Evolutionary conservation across 345 rosid genomes (phyloP), one percentile per base, ranked within the genome.

Genomic region (Trapa incisa): DNA sequence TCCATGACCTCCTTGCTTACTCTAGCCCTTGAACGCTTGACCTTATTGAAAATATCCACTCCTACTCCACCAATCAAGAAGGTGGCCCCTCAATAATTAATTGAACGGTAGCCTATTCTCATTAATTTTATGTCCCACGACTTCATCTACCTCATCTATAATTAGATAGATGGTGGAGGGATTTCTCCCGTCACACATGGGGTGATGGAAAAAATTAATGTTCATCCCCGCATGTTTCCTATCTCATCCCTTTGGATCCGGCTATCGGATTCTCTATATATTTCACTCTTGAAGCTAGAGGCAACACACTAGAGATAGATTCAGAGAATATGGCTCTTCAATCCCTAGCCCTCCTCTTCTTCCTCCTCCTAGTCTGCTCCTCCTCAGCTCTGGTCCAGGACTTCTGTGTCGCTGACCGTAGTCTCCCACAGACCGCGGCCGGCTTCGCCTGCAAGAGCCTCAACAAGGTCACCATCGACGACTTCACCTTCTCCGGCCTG

Each of bases 1-100:
- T 83, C 95, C 82, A 87, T 74, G 50, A 93, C 65, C 37, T 93
- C 87, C 83, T 83, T 88, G 81, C 95, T 93, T 32, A 88, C 85
- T 42, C 87, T 84, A 65, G 10, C 99, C 97, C 71, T 80, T 93
- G 72, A 78, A 74, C 16, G 86, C 84, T 69, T 88, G 82, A 43
- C 74, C 88, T 75, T 93, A 96, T 82, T 93, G 97, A 50, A 47
- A 12, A 47, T 9, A 22, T 22, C 29, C 29, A 22, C 29, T 22
- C 29, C 29, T 22, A 22, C 29, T 22, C 29, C 29, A 22, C 29
- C 29, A 22, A 22, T 22, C 29, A 22, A 22, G 29, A 22, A 7
- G 11, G 7, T 58, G 63, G 32, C 38, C 32, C 63, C 32, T 58
- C 11, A 32, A 33, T 58, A 32, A 35, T 32, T 58, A 15, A 41